phyloP scores from a whole-genome alignment of 2,329 filamentous ascomycete genomes.

The Pleomassaria siparia region DNA sequence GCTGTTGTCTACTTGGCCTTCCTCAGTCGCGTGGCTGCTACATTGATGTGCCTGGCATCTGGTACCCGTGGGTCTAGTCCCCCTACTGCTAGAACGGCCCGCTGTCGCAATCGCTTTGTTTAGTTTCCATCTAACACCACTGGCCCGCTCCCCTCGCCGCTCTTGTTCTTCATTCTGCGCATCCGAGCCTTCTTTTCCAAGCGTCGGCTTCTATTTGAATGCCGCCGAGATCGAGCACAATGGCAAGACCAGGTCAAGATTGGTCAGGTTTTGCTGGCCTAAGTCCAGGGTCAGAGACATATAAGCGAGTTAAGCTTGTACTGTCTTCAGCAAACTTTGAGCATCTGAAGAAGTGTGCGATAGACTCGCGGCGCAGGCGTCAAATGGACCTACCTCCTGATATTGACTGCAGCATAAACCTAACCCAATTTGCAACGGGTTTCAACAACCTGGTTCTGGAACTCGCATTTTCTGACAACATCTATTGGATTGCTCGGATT shows the following conservation, averaged over 20 bases:
- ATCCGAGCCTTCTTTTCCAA: constrained; percentile 9
- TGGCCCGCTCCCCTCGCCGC: constrained; percentile 13
- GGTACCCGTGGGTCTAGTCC: too few species aligned
- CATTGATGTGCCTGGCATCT: too few species aligned
- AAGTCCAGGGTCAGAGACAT: constrained; percentile 14
- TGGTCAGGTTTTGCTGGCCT: constrained; percentile 13
- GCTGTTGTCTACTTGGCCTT: too few species aligned
- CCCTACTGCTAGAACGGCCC: constrained; percentile 7
- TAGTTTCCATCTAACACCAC: constrained; percentile 12
- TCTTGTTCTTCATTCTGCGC: constrained; percentile 5
- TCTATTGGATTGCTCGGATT: constrained; percentile 17
- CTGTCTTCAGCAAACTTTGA: constrained; percentile 15
- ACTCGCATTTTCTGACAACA: constrained; percentile 15
- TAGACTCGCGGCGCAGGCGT: constrained; percentile 11
- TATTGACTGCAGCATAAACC: constrained; percentile 36
- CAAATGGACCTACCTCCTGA: constrained; percentile 17
- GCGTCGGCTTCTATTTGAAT: constrained; percentile 15
- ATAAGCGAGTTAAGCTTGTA: constrained; percentile 15
- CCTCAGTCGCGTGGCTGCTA: too few species aligned
- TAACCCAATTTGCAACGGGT: constrained; percentile 31
- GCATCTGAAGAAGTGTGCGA: constrained; percentile 15
- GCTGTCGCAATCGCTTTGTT: constrained; percentile 10
- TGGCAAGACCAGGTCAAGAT: constrained; percentile 17
- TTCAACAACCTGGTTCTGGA: constrained; percentile 31
- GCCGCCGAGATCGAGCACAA: constrained; percentile 13